Evolutionary conservation across 164 flowering plant species (phyloP).

Genomic region (Nymphaea thermarum): DNA sequence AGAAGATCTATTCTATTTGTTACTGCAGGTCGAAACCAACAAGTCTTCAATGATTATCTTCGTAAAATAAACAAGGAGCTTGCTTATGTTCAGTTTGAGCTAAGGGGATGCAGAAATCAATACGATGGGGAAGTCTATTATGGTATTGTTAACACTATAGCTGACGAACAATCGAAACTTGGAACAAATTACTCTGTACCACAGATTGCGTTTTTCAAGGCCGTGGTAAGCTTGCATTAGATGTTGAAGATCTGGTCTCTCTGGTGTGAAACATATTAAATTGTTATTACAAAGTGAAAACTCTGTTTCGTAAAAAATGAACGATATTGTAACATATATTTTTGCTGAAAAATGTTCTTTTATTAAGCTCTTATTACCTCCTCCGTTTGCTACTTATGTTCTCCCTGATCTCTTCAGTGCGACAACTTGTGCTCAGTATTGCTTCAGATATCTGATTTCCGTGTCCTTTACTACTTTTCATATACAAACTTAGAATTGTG

Average conservation of each 20-base stretch:
- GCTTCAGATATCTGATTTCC: no score
- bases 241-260: neutral
- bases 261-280: neutral
- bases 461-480: no score
- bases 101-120: slow-evolving; percentile 80
- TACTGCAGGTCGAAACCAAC: slow-evolving; percentile 27
- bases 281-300: neutral
- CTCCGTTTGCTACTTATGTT: no score
- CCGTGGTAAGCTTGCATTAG: slow-evolving; percentile 43
- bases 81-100: slow-evolving; percentile 62
- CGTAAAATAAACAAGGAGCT: slow-evolving; percentile 70
- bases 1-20: neutral
- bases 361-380: no score
- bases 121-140: slow-evolving; percentile 69
- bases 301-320: no score
- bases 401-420: no score
- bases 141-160: slow-evolving; percentile 81
- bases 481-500: no score
- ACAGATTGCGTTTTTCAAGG: slow-evolving; percentile 81
- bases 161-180: slow-evolving; percentile 85
- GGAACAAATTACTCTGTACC: slow-evolving; percentile 77
- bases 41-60: slow-evolving; percentile 49
- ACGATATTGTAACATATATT: no score
- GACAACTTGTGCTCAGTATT: no score
- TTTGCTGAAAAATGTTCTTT: no score